phyloP scores from a whole-genome alignment of 495 filamentous ascomycete genomes.

The Penicillium taxi region DNA sequence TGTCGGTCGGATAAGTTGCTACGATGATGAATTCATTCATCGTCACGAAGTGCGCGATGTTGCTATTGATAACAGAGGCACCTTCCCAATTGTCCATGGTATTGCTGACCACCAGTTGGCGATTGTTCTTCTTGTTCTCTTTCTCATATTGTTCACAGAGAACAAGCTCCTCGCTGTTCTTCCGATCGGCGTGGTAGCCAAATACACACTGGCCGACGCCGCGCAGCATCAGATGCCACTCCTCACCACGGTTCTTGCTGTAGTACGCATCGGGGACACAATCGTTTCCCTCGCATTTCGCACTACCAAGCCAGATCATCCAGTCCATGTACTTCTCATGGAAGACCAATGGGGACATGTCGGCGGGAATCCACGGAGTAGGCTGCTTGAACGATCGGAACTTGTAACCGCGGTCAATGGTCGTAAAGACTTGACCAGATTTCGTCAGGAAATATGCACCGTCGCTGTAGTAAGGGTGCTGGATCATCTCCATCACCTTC shows the following conservation, averaged over 20 bases:
- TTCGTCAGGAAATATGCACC: constrained; percentile 75
- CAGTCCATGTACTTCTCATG: constrained; percentile 76
- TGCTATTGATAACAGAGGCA: constrained; percentile 46
- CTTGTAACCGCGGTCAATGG: constrained; percentile 60
- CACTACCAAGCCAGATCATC: constrained; percentile 80
- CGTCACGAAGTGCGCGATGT: constrained; percentile 78
- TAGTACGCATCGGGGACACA: constrained; percentile 68
- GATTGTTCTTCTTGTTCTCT: constrained; percentile 49
- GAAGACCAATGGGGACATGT: constrained; percentile 56
- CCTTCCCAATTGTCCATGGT: constrained; percentile 48
- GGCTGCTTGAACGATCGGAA: constrained; percentile 62
- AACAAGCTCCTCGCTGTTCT: constrained; percentile 57
- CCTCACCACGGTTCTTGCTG: constrained; percentile 64
- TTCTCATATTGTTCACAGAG: constrained; percentile 70
- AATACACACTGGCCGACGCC: constrained; percentile 77
- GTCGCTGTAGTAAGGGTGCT: constrained; percentile 71
- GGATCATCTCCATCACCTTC: constrained; percentile 58
- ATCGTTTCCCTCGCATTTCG: constrained; percentile 34
- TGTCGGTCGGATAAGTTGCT: constrained; percentile 56
- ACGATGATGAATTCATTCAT: constrained; percentile 95
- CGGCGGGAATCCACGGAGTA: constrained; percentile 12
- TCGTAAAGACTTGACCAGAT: constrained; percentile 62
- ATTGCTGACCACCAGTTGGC: constrained; percentile 63
- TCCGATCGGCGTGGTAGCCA: constrained; percentile 55
- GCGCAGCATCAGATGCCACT: constrained; percentile 61